Evolutionary conservation across 148 eudicot species (phyloP), one percentile per base, ranked within the genome.

Genomic region (Polygonum maritimum): DNA sequence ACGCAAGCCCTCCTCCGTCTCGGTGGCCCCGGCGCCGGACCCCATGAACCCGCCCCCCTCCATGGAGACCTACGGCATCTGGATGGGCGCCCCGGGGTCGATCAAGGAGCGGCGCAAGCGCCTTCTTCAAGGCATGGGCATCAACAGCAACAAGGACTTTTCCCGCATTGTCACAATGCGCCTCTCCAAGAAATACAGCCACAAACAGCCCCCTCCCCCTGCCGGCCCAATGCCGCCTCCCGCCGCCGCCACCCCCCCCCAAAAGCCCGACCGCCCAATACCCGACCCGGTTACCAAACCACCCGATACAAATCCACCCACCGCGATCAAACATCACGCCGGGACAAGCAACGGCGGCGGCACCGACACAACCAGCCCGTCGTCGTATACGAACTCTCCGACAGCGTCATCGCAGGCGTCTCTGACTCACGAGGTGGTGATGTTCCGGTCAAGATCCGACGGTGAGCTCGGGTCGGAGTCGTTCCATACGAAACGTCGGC

Each of bases 111-210:
- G 99, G 1, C 86, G 99, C 3, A 76, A 77, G 33, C 76, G 89
- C 33, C 85, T 95, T 70, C 74, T 95, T 6, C 96, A 91, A 48
- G 97, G 91, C 2, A 91, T 95, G 94, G 99, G 99, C 14, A 51
- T 95, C n/a, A 67, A 79, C 3, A 92, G 99, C 83, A 90, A 80
- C 49, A 92, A 85, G 75, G 88, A 85, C 58, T 79, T 92, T 22
- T 45, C 85, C 1, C 71, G 85, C 45, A 31, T 85, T 38, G 60
- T 83, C 6, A 92, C 87, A 33, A 76, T 79, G 48, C 77, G 76
- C 21, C 74, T 83, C 0, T 87, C 98, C 0, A 82, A 70, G 39
- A 87, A 80, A 76, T 40, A 78, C 38, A 75, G 54, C 13, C 58
- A 60, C 45, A 80, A 65, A n/a, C 71, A 76, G 1, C 13, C 33